Percentiles rank a stretch among this genome's conserved stretches.
Evolutionary conservation across 768 basidiomycete genomes (phyloP).

Genomic region (Lactarius deliciosus): DNA sequence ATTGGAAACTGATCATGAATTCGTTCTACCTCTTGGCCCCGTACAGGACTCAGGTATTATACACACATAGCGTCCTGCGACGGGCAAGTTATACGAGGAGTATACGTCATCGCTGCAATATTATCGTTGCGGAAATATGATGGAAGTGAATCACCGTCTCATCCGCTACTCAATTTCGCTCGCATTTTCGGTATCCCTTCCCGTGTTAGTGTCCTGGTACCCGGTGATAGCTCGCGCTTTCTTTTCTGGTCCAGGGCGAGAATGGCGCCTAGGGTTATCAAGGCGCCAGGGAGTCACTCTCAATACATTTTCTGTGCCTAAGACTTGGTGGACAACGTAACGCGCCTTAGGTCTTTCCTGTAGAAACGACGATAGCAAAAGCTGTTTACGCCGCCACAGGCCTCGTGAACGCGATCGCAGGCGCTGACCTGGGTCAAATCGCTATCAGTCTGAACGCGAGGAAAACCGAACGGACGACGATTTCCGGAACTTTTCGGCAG

Average conservation of each 20-base stretch:
- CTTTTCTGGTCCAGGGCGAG: not conserved
- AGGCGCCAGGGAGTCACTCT: not conserved
- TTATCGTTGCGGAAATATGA: not conserved
- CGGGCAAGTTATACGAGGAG: not conserved
- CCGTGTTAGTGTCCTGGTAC: not conserved
- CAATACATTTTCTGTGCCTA: not conserved
- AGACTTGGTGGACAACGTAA: not conserved
- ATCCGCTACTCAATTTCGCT: not conserved
- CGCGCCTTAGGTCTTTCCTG: not conserved
- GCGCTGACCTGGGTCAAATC: not conserved
- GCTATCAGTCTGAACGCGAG: not conserved
- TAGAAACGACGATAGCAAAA: not conserved
- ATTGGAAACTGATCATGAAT: not conserved
- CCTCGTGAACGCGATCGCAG: not conserved
- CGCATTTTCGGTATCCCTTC: not conserved
- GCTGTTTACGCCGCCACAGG: not conserved
- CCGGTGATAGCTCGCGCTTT: not conserved
- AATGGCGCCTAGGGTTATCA: not conserved
- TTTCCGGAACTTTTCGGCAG: not conserved
- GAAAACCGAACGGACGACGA: conserved; percentile 3
- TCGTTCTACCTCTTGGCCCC: not conserved
- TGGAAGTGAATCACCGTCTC: not conserved
- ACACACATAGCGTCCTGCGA: not conserved
- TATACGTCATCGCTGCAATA: not conserved
- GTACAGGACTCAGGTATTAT: not conserved